Conservation (phyloP, 441 rosid species). For the Arabidopsis hybrid region DNA sequence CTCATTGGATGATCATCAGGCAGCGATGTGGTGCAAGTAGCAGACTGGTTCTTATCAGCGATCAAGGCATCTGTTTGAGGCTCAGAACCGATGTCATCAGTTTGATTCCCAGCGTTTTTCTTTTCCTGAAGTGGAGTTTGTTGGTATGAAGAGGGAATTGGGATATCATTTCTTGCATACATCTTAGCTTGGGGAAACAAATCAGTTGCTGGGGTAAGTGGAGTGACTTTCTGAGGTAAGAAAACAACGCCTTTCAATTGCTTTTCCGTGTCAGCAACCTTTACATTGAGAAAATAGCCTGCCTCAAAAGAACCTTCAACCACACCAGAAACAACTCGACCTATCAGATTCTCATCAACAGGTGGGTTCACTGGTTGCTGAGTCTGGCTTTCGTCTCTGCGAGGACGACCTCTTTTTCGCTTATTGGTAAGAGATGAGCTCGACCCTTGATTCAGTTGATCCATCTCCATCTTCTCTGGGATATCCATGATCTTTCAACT, state of each 20-base stretch:
- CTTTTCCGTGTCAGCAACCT: constrained; percentile 60
- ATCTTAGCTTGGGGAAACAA: constrained; percentile 78
- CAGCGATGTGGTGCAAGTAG: not conserved
- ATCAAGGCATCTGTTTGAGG: constrained; percentile 2
- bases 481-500: constrained; percentile 7
- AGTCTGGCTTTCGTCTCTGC: constrained; percentile 58
- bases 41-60: constrained; percentile 23
- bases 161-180: constrained; percentile 63
- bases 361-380: constrained; percentile 50
- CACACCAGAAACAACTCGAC: constrained; percentile 75
- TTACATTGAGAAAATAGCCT: constrained; percentile 78
- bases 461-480: constrained; percentile 47
- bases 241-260: constrained; percentile 77
- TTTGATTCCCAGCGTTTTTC: constrained; percentile 44
- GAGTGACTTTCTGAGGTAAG: constrained; percentile 62
- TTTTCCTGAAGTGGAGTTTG: constrained; percentile 33
- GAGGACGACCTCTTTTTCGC: constrained; percentile 83
- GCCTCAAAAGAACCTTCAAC: constrained; percentile 88
- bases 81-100: constrained; percentile 36
- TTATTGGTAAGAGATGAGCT: constrained; percentile 52
- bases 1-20: constrained; percentile 29
- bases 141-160: constrained; percentile 46
- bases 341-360: constrained; percentile 56
- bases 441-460: constrained; percentile 50
- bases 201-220: constrained; percentile 69